Percentiles rank a stretch among this genome's conserved stretches.
Conservation (phyloP, 345 rosid species). For the Nephelium lappaceum region DNA sequence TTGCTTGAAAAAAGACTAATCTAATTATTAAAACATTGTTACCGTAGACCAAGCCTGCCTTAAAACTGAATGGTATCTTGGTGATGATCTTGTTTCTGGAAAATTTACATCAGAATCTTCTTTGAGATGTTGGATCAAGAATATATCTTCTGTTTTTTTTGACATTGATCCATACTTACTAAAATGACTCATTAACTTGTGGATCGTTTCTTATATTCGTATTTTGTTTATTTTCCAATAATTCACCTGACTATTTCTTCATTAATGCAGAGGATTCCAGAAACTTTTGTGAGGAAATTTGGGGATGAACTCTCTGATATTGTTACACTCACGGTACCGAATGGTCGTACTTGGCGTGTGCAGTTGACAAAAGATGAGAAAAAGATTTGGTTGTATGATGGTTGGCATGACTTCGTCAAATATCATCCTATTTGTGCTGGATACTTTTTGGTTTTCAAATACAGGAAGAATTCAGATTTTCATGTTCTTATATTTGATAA, state of each 20-base stretch:
- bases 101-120: not conserved
- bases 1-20: too few species aligned
- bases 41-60: not conserved
- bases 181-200: not conserved
- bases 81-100: not conserved
- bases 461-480: conserved; percentile 33
- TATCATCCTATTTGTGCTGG: conserved; percentile 35
- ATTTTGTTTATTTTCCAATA: not conserved
- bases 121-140: not conserved
- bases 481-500: too few species aligned
- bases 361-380: conserved; percentile 26
- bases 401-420: conserved; percentile 41
- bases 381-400: conserved; percentile 42
- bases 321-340: conserved; percentile 32
- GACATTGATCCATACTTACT: not conserved
- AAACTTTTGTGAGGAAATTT: conserved; percentile 31
- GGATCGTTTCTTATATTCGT: not conserved
- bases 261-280: conserved; percentile 40
- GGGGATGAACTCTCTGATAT: conserved; percentile 33
- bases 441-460: conserved; percentile 40
- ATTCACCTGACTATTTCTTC: conserved; percentile 3
- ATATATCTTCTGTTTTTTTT: not conserved
- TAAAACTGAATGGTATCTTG: not conserved
- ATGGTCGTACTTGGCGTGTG: conserved; percentile 39
- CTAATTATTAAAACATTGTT: not conserved